phyloP scores from a whole-genome alignment of 129 eudicot genomes.

The Lactuca sativa region DNA sequence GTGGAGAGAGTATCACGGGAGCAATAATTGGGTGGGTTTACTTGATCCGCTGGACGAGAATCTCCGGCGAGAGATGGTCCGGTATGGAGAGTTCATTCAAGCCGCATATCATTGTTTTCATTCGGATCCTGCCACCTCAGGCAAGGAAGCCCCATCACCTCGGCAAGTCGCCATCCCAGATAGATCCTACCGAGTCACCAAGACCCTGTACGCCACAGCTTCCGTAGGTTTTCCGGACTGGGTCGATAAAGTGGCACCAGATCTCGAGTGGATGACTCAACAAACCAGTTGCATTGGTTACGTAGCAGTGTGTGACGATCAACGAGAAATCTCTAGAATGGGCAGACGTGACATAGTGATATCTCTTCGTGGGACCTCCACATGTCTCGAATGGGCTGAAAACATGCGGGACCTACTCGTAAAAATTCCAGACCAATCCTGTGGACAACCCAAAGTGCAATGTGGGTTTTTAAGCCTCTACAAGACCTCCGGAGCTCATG shows the following conservation, averaged over 20 bases:
- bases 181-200: conserved; percentile 62
- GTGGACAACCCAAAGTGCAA: conserved; percentile 63
- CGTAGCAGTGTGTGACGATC: conserved; percentile 87
- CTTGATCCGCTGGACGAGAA: conserved; percentile 93
- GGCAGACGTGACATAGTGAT: conserved; percentile 89
- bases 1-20: conserved; percentile 94
- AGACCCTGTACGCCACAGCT: conserved; percentile 80
- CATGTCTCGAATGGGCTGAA: conserved; percentile 93
- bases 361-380: conserved; percentile 89
- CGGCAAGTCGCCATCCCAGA: conserved; percentile 75
- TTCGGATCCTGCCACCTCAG: conserved; percentile 65
- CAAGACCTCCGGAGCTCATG: conserved; percentile 60
- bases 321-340: conserved; percentile 77
- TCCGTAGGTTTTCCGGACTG: conserved; percentile 83
- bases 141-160: conserved; percentile 31
- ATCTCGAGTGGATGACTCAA: conserved; percentile 96
- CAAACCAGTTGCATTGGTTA: conserved; percentile 83
- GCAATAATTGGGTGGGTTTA: conserved; percentile 74
- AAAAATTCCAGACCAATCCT: conserved; percentile 27
- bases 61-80: conserved; percentile 91
- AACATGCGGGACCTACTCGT: conserved; percentile 64
- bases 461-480: conserved; percentile 76
- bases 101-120: conserved; percentile 87
- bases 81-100: conserved; percentile 92
- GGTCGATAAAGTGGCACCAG: conserved; percentile 94